Base-by-base conservation (phyloP, 2,329 filamentous ascomycete genomes). In the Myriangium duriaei region DNA sequence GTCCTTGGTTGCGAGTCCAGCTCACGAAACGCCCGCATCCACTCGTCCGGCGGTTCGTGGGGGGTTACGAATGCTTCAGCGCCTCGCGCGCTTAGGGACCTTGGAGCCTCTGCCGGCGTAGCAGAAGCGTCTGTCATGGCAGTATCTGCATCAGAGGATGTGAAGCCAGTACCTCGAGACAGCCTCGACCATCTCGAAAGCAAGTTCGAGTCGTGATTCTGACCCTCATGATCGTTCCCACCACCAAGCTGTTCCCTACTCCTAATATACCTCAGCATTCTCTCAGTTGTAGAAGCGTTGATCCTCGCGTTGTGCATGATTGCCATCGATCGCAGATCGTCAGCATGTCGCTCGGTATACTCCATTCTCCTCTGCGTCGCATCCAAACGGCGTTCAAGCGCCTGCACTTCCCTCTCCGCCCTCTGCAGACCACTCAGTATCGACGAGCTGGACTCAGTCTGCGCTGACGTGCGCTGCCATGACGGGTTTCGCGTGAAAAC, bases 231-330 rank as follows among this genome's bases (percentile, higher is more conserved):
- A 5, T 33, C 42, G 28, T 31, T 32, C 34, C 33, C 37, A 41
- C 15, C 44, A 37, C 9, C 26, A 34, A 28, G 41, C 34, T 42
- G 49, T 36, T 64, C 60, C 43, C 61, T 49, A 30, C 60, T 56
- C 48, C 59, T 54, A 38, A 56, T 53, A 49, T 59, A 59, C 31
- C 61, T 51, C 50, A 63, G 51, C 51, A 62, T 57, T 34, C 55
- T 44, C 34, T 57, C 55, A 6, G 53, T 58, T 4, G 49, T 47
- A 30, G 50, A 54, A 2, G 54, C 32, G 15, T 30, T 45, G 12
- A 34, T 39, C 32, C 55, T 49, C 18, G 52, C 51, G 28, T 52
- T 45, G 40, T 57, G 54, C 40, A 57, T 37, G 15, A 52, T 51
- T 11, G 53, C 53, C 13, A 52, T 39, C 17, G 50, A 51, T 29